Percentiles rank a stretch among this genome's conserved stretches.
Conservation (phyloP, 164 flowering plant genomes). For the Berberis thunbergii region DNA sequence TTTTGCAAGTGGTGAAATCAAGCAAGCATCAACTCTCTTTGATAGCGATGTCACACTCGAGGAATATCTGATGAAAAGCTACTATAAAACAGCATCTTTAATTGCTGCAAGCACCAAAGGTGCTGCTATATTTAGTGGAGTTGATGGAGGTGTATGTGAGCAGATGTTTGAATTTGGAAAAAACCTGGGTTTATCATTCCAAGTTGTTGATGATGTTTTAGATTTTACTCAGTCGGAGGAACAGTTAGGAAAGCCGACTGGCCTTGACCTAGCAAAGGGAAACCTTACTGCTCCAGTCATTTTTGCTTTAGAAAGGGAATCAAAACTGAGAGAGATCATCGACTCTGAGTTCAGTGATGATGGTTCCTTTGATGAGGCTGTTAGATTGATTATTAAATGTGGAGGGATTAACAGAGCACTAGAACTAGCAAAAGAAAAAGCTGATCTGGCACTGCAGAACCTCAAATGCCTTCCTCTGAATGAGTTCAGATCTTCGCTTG, state of each 20-base stretch:
- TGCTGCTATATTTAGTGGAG: conserved; percentile 82
- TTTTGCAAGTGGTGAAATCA: conserved; percentile 98
- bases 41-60: conserved; percentile 73
- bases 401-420: conserved; percentile 78
- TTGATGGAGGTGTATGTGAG: conserved; percentile 28
- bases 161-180: conserved; percentile 84
- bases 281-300: conserved; percentile 92
- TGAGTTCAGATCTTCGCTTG: conserved; percentile 57
- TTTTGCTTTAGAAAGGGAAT: conserved; percentile 73
- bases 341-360: conserved; percentile 76
- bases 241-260: too few relatives aligned
- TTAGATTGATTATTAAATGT: conserved; percentile 41
- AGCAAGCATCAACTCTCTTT: conserved; percentile 89
- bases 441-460: conserved; percentile 54
- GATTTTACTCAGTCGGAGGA: too few relatives aligned
- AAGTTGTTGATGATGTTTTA: conserved; percentile 93
- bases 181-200: conserved; percentile 91
- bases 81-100: conserved; percentile 89
- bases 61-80: conserved; percentile 82
- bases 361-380: conserved; percentile 74
- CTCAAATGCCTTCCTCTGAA: conserved; percentile 69
- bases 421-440: conserved; percentile 67
- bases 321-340: conserved; percentile 67
- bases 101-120: conserved; percentile 90
- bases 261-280: conserved; percentile 82